Percentiles rank a stretch among this genome's conserved stretches.
Conservation (phyloP, 345 rosid species). For the Lumnitzera littorea region DNA sequence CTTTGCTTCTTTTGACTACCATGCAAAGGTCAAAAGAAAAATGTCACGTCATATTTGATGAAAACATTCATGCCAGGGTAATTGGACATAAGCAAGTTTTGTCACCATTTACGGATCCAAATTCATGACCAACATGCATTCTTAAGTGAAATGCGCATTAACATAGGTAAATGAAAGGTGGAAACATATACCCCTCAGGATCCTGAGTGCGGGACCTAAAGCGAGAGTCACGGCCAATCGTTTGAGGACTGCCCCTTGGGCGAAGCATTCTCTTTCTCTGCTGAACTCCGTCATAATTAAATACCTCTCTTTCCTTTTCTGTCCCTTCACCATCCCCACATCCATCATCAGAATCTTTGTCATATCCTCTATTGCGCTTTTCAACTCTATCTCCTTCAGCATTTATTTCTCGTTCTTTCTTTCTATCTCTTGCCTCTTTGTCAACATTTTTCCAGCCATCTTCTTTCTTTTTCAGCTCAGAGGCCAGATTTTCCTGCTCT, state of each 20-base stretch:
- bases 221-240: constrained; percentile 56
- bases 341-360: constrained; percentile 89
- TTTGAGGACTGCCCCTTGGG: constrained; percentile 89
- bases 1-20: no score
- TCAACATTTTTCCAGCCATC: constrained; percentile 65
- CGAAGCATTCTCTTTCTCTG: constrained; percentile 95
- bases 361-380: constrained; percentile 57
- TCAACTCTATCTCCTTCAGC: constrained; percentile 80
- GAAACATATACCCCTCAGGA: constrained; percentile 70
- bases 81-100: no score
- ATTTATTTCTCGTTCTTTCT: constrained; percentile 74
- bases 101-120: no score
- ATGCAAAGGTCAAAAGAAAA: no score
- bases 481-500: constrained; percentile 48
- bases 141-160: no score
- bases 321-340: constrained; percentile 76
- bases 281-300: constrained; percentile 84
- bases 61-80: no score
- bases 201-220: constrained; percentile 67
- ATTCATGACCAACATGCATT: no score
- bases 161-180: constrained; percentile 1
- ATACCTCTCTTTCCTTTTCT: constrained; percentile 79
- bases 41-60: no score
- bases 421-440: constrained; percentile 69
- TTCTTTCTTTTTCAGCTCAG: constrained; percentile 66